phyloP scores from a whole-genome alignment of 352 stramenopile species.

The Phytophthora sansomeana region DNA sequence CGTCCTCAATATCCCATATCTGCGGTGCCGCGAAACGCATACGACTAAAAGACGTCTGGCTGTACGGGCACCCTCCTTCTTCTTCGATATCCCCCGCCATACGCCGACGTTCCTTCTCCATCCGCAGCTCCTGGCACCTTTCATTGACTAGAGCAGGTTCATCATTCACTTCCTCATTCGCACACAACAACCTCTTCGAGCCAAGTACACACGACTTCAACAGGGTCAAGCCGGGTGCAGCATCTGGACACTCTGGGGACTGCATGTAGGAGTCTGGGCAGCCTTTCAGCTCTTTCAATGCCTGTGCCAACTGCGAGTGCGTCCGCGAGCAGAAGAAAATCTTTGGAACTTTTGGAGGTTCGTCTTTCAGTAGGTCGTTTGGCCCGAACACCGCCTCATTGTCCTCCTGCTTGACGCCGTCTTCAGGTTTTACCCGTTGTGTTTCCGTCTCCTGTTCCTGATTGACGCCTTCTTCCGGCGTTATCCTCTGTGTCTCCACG shows the following conservation, averaged over 20 bases:
- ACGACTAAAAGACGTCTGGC: slow-evolving; percentile 44
- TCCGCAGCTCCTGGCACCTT: slow-evolving; percentile 60
- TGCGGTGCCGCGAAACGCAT: slow-evolving; percentile 49
- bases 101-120: slow-evolving; percentile 28
- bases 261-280: slow-evolving; percentile 64
- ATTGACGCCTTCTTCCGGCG: not conserved
- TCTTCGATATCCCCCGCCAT: slow-evolving; percentile 30
- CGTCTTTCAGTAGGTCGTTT: not conserved
- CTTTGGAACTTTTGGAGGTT: slow-evolving; percentile 41
- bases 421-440: slow-evolving; percentile 3
- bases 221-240: slow-evolving; percentile 38
- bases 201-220: slow-evolving; percentile 77
- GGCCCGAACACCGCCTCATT: slow-evolving; percentile 1
- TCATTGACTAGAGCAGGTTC: slow-evolving; percentile 65
- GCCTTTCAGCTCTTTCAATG: slow-evolving; percentile 79
- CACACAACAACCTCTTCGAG: slow-evolving; percentile 78
- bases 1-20: slow-evolving; percentile 86
- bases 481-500: not conserved
- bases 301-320: slow-evolving; percentile 82
- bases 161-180: slow-evolving; percentile 71
- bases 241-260: slow-evolving; percentile 27
- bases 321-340: slow-evolving; percentile 90
- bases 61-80: slow-evolving; percentile 62
- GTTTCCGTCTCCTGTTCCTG: slow-evolving; percentile 14
- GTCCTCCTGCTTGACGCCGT: slow-evolving; percentile 7